Evolutionary conservation across 805 yeast genomes (phyloP).

Genomic region (Suhomyces sp.): DNA sequence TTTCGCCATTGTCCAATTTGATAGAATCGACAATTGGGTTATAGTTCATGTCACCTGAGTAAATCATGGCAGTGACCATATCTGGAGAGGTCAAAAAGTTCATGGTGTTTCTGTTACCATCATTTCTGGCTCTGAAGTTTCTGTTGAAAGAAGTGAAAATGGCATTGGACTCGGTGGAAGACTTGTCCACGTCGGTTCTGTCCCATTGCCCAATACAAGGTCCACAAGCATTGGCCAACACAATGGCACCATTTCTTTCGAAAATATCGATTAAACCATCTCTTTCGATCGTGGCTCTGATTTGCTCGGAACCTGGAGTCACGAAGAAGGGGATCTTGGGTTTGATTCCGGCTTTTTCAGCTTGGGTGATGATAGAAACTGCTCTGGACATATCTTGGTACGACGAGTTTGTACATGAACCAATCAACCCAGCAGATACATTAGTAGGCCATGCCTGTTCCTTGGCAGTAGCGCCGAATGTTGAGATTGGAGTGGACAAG

Average conservation of each 20-base stretch:
- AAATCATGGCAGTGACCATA: conserved; percentile 93
- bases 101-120: conserved; percentile 96
- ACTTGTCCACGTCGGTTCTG: conserved; percentile 71
- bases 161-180: conserved; percentile 70
- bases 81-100: conserved; percentile 99
- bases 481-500: conserved; percentile 90
- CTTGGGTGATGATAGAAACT: conserved; percentile 87
- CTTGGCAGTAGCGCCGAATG: conserved; percentile 78
- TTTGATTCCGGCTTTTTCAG: conserved; percentile 85
- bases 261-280: conserved; percentile 90
- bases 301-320: conserved; percentile 98
- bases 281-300: conserved; percentile 96
- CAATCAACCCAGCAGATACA: conserved; percentile 92
- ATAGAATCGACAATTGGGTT: conserved; percentile 90
- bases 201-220: conserved; percentile 99
- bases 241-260: conserved; percentile 89
- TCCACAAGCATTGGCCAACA: conserved; percentile 97
- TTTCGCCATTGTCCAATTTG: conserved; percentile 62
- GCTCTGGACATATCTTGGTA: conserved; percentile 98
- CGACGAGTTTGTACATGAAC: conserved; percentile 98
- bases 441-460: conserved; percentile 90
- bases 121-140: conserved; percentile 96
- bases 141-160: conserved; percentile 97
- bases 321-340: conserved; percentile 88
- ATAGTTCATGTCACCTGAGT: conserved; percentile 88